Conservation (phyloP, 306 rosid species). For the Corylus avellana region DNA sequence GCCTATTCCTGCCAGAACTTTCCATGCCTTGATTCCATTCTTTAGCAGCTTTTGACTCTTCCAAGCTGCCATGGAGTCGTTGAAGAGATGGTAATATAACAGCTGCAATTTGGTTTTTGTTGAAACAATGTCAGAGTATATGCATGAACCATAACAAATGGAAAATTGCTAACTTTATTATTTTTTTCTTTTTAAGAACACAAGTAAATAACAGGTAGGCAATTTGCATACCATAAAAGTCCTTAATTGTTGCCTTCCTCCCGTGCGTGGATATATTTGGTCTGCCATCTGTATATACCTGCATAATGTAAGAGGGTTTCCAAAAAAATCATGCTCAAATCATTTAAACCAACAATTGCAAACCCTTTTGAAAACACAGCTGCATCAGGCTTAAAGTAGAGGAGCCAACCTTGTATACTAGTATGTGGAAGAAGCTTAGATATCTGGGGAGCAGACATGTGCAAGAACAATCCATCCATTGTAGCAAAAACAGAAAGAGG, state of each 20-base stretch:
- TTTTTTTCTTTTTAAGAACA: neutral
- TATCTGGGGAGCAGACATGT: constrained; percentile 75
- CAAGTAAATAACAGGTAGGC: constrained; percentile 17
- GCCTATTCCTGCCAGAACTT: constrained; percentile 43
- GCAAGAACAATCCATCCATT: constrained; percentile 93
- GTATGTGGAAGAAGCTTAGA: constrained; percentile 75
- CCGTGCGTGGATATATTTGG: constrained; percentile 64
- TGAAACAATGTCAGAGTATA: constrained; percentile 32
- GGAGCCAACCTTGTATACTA: constrained; percentile 74
- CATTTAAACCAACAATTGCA: neutral
- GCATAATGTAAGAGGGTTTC: constrained; percentile 21
- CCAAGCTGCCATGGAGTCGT: constrained; percentile 76
- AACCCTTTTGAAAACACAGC: constrained; percentile 17
- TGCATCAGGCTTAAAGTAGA: constrained; percentile 6
- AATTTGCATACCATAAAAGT: constrained; percentile 74
- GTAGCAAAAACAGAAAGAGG: constrained; percentile 68
- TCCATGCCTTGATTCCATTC: constrained; percentile 45
- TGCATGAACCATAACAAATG: constrained; percentile 5
- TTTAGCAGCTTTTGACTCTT: constrained; percentile 48
- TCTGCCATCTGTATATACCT: constrained; percentile 86
- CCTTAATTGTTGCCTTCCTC: constrained; percentile 86
- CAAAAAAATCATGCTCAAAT: constrained; percentile 22
- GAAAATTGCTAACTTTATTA: constrained; percentile 1
- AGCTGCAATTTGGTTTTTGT: constrained; percentile 49
- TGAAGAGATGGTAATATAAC: constrained; percentile 91